phyloP scores from a whole-genome alignment of 306 rosid species.

The Echinosophora koreensis region DNA sequence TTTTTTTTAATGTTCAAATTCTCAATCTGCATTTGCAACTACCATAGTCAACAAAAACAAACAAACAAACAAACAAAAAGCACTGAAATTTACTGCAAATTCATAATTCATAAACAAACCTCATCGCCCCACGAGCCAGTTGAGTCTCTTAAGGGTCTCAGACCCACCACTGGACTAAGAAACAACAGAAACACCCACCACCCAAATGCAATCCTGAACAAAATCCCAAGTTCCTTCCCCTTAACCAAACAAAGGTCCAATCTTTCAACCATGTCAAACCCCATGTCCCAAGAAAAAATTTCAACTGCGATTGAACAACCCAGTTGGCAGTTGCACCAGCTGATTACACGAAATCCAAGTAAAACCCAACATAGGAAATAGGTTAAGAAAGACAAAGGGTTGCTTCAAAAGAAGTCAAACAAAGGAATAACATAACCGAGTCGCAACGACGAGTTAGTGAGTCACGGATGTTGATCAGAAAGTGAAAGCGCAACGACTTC shows the following conservation, averaged over 20 bases:
- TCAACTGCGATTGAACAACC: constrained; percentile 54
- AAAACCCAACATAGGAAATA: constrained; percentile 60
- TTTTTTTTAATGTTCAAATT: background rate
- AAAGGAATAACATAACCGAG: constrained; percentile 54
- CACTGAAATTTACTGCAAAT: constrained; percentile 21
- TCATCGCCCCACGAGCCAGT: constrained; percentile 95
- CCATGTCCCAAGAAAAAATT: constrained; percentile 44
- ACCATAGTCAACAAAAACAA: background rate
- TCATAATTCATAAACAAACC: constrained; percentile 60
- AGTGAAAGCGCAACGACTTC: constrained; percentile 82
- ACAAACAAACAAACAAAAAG: background rate
- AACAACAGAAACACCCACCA: constrained; percentile 56
- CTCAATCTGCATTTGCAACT: background rate
- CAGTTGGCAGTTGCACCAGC: constrained; percentile 45
- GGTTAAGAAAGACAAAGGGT: constrained; percentile 56
- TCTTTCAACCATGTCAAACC: constrained; percentile 59
- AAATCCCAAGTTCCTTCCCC: constrained; percentile 52
- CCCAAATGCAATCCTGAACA: constrained; percentile 54
- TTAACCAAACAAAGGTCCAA: constrained; percentile 50
- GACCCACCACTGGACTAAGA: constrained; percentile 68
- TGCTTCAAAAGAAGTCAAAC: constrained; percentile 88
- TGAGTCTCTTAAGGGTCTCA: constrained; percentile 91
- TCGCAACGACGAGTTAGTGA: constrained; percentile 53
- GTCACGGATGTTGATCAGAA: constrained; percentile 59
- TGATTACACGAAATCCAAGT: constrained; percentile 43